Evolutionary conservation across 176 grass and related monocot species (phyloP).

Genomic region (Coix lacrymajobi): DNA sequence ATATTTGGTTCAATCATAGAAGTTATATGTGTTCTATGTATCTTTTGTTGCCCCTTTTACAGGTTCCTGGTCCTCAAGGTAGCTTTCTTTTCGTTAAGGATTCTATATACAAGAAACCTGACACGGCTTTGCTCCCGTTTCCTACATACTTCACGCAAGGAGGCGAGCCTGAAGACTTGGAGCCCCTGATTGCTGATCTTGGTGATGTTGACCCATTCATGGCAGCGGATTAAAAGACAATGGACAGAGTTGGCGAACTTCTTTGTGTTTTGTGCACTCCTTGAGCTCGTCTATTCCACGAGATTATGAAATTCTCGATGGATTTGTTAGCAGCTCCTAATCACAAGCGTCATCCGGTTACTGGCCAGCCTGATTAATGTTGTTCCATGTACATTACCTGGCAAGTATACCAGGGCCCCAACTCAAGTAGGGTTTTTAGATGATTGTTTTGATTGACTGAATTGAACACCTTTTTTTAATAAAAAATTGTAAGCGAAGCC

Average conservation of each 20-base stretch:
- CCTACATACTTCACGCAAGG: conserved; percentile 76
- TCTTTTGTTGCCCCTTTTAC: conserved; percentile 13
- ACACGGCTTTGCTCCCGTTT: conserved; percentile 65
- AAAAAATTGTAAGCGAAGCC: conserved; percentile 43
- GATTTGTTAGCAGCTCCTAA: conserved; percentile 13
- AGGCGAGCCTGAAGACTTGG: conserved; percentile 48
- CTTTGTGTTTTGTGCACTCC: conserved; percentile 12
- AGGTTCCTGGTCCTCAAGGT: conserved; percentile 96
- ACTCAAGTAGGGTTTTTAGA: conserved; percentile 26
- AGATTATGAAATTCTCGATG: conserved; percentile 33
- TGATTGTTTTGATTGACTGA: conserved; percentile 40
- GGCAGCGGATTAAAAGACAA: conserved; percentile 58
- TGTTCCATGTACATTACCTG: conserved; percentile 45
- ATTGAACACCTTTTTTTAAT: conserved; percentile 10
- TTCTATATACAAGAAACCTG: conserved; percentile 87
- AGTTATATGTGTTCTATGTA: not conserved
- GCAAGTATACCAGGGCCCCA: conserved; percentile 26
- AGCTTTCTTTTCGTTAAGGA: conserved; percentile 93
- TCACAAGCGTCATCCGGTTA: conserved; percentile 3
- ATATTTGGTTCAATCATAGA: not conserved
- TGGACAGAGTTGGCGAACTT: not conserved
- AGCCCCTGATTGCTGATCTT: conserved; percentile 62
- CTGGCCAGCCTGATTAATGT: conserved; percentile 35
- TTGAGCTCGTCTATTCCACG: conserved; percentile 6
- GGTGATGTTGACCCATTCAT: conserved; percentile 89